phyloP scores from a whole-genome alignment of 2,329 filamentous ascomycete species.

The Botrytis aclada region DNA sequence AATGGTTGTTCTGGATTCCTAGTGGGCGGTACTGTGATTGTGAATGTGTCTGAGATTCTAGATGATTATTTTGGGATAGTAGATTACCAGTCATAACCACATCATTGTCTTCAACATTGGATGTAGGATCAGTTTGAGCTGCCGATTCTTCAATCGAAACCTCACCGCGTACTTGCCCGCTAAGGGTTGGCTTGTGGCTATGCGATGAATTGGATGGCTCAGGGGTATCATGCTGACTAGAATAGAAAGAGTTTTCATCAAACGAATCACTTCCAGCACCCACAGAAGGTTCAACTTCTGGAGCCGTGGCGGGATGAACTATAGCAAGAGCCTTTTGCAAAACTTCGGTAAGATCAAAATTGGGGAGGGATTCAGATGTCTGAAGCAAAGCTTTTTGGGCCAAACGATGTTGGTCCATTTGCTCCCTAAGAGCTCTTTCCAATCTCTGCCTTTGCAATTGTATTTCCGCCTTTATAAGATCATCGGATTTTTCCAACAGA shows the following conservation, averaged over 20 bases:
- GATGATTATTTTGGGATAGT: constrained; percentile 35
- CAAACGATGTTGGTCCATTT: constrained; percentile 62
- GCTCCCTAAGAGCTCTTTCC: constrained; percentile 73
- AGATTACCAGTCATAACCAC: constrained; percentile 33
- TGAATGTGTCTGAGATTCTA: constrained; percentile 28
- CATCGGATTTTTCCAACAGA: constrained; percentile 80
- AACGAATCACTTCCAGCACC: constrained; percentile 73
- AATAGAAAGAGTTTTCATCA: constrained; percentile 95
- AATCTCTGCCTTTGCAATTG: constrained; percentile 76
- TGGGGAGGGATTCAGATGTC: constrained; percentile 52
- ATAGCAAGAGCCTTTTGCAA: constrained; percentile 67
- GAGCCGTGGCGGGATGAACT: constrained; percentile 61
- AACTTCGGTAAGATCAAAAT: constrained; percentile 71
- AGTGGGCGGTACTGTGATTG: constrained; percentile 22
- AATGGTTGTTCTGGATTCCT: neutral
- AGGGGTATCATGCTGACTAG: constrained; percentile 83
- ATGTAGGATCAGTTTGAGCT: constrained; percentile 25
- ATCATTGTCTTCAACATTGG: constrained; percentile 28
- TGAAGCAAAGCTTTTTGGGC: constrained; percentile 44
- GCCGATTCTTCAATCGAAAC: constrained; percentile 28
- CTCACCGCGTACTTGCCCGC: constrained; percentile 29
- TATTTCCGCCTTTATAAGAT: constrained; percentile 77
- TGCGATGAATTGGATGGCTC: constrained; percentile 47
- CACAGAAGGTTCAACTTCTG: constrained; percentile 54
- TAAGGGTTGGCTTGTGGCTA: constrained; percentile 30